Percentiles rank a stretch among this genome's conserved stretches.
These are phyloP conservation scores for Yamadazyma ubonensis DNA, from an alignment of 805 yeast genomes.

Conservation along the genomic window DNA sequence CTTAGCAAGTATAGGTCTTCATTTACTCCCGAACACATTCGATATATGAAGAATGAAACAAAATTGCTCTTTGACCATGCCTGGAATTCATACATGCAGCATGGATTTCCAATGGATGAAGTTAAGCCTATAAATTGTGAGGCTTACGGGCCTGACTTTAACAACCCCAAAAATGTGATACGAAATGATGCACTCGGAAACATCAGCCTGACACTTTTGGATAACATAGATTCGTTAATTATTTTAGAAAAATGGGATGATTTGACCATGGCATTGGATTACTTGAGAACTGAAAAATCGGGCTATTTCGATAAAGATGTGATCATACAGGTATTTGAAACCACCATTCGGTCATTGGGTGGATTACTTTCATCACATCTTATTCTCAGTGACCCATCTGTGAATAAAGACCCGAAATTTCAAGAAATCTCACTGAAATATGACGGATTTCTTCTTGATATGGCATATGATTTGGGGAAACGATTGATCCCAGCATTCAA, in stretches of 20 bases:
- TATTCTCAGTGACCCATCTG: constrained; percentile 29
- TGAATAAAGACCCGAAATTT: constrained; percentile 27
- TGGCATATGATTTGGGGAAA: constrained; percentile 76
- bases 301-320: constrained; percentile 59
- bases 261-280: constrained; percentile 39
- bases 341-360: constrained; percentile 79
- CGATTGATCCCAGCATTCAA: constrained; percentile 69
- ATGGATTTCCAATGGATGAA: constrained; percentile 83
- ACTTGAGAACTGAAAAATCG: constrained; percentile 37
- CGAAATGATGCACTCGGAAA: constrained; percentile 86
- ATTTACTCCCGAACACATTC: constrained; percentile 38
- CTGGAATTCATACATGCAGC: constrained; percentile 63
- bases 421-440: constrained; percentile 41
- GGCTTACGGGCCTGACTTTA: constrained; percentile 64
- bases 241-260: constrained; percentile 62
- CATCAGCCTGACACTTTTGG: constrained; percentile 73
- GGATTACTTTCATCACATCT: constrained; percentile 78
- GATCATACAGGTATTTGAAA: constrained; percentile 84
- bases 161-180: constrained; percentile 51
- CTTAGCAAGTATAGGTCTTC: constrained; percentile 10
- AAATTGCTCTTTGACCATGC: constrained; percentile 66
- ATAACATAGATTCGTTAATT: constrained; percentile 75
- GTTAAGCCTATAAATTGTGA: constrained; percentile 70
- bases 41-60: constrained; percentile 45
- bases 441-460: constrained; percentile 65